Conservation (phyloP, 2,329 filamentous ascomycete species). For the Talaromyces sp. region DNA sequence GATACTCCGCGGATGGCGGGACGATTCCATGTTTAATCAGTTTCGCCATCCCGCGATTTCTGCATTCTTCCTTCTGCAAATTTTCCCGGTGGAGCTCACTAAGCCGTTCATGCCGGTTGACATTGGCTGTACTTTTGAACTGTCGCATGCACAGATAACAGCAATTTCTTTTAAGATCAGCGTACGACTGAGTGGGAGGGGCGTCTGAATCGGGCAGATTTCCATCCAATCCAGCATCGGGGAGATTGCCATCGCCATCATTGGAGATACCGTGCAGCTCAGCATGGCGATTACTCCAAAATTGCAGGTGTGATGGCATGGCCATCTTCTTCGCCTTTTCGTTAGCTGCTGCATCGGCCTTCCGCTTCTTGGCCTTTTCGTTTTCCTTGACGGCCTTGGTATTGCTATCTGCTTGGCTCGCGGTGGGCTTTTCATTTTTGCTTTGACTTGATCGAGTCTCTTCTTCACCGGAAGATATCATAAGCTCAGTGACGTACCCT, state of each 20-base stretch:
- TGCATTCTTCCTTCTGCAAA: constrained; percentile 54
- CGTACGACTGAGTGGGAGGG: constrained; percentile 60
- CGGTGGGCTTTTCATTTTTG: constrained; percentile 24
- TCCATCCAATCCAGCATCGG: constrained; percentile 28
- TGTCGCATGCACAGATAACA: constrained; percentile 65
- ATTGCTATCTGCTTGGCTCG: constrained; percentile 26
- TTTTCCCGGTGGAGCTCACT: constrained; percentile 61
- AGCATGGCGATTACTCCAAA: constrained; percentile 71
- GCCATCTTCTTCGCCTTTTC: constrained; percentile 49
- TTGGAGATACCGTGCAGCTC: constrained; percentile 64
- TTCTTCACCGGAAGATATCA: constrained; percentile 58
- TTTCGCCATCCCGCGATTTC: constrained; percentile 44
- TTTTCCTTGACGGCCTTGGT: constrained; percentile 41
- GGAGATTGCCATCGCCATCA: constrained; percentile 29
- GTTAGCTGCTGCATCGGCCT: constrained; percentile 45
- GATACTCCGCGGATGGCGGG: constrained; percentile 44
- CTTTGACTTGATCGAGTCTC: constrained; percentile 28
- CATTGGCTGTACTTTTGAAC: constrained; percentile 58
- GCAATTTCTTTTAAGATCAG: constrained; percentile 59
- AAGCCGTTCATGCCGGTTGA: constrained; percentile 62
- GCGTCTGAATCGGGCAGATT: constrained; percentile 26
- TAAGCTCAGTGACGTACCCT: constrained; percentile 68
- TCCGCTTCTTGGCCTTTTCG: constrained; percentile 51
- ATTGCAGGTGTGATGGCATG: constrained; percentile 67
- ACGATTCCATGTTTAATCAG: constrained; percentile 46